Evolutionary conservation across 108 stramenopile genomes (phyloP).

Genomic region (Tribonema minus): DNA sequence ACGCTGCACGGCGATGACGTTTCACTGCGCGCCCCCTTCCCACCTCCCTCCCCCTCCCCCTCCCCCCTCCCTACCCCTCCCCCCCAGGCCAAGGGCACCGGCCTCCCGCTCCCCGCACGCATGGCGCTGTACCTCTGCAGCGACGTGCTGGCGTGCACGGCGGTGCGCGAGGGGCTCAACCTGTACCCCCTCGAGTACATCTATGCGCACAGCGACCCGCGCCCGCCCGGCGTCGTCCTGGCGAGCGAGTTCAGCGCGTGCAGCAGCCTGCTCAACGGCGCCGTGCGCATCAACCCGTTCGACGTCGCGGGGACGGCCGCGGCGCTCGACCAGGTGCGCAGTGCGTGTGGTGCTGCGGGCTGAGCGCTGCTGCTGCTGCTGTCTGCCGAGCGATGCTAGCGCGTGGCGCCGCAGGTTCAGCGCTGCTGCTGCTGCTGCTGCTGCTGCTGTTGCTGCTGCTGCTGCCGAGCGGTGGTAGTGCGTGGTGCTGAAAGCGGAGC

Average conservation of each 20-base stretch:
- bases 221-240: conserved; percentile 82
- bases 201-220: conserved; percentile 52
- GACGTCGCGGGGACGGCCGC: conserved; percentile 79
- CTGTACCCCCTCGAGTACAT: conserved; percentile 95
- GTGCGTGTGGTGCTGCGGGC: conserved; percentile 73
- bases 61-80: no score
- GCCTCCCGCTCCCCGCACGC: conserved; percentile 43
- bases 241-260: conserved; percentile 95
- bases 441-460: no score
- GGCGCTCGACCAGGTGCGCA: conserved; percentile 83
- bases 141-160: conserved; percentile 1
- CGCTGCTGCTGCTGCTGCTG: no score
- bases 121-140: conserved; percentile 16
- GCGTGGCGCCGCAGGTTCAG: no score
- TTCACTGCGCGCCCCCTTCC: no score
- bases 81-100: conserved; percentile 66
- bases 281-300: conserved; percentile 94
- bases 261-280: conserved; percentile 87
- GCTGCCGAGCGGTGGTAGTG: no score
- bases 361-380: no score
- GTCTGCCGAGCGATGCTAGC: no score
- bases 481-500: no score
- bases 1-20: no score
- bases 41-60: no score
- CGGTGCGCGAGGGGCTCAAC: conserved; percentile 80